Evolutionary conservation across 75 land plant genomes (phyloP).

Genomic region (Cryptomeria japonica): DNA sequence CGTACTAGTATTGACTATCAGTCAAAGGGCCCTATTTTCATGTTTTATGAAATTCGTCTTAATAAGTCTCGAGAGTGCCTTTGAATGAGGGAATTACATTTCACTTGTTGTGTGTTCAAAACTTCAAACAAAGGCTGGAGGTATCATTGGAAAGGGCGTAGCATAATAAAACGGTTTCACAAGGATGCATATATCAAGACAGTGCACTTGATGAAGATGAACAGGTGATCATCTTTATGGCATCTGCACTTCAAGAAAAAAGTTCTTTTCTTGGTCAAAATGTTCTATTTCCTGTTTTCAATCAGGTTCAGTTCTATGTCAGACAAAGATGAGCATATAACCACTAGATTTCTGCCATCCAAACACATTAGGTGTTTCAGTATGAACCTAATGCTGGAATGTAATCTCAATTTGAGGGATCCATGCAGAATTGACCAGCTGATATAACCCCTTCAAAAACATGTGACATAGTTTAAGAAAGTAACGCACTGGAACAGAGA

Average conservation of each 20-base stretch:
- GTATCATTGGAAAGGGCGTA: constrained; percentile 78
- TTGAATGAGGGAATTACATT: constrained; percentile 43
- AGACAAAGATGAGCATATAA: constrained; percentile 25
- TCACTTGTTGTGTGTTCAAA: constrained; percentile 54
- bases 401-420: constrained; percentile 24
- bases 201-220: constrained; percentile 57
- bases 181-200: constrained; percentile 78
- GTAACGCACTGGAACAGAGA: background rate
- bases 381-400: constrained; percentile 39
- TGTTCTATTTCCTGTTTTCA: constrained; percentile 59
- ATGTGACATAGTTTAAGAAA: background rate
- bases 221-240: constrained; percentile 62
- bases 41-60: constrained; percentile 18
- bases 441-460: no score
- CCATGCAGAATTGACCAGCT: constrained; percentile 35
- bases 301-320: constrained; percentile 41
- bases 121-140: constrained; percentile 72
- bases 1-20: constrained; percentile 28
- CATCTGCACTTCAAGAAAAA: constrained; percentile 53
- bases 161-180: constrained; percentile 51
- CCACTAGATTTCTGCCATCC: constrained; percentile 55
- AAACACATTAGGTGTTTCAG: constrained; percentile 74
- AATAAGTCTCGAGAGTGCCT: constrained; percentile 16
- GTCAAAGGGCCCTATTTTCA: constrained; percentile 17
- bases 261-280: constrained; percentile 67